These are phyloP conservation scores for Tricholoma saponaceum DNA, from an alignment of 768 basidiomycete species.

Conservation along the genomic window DNA sequence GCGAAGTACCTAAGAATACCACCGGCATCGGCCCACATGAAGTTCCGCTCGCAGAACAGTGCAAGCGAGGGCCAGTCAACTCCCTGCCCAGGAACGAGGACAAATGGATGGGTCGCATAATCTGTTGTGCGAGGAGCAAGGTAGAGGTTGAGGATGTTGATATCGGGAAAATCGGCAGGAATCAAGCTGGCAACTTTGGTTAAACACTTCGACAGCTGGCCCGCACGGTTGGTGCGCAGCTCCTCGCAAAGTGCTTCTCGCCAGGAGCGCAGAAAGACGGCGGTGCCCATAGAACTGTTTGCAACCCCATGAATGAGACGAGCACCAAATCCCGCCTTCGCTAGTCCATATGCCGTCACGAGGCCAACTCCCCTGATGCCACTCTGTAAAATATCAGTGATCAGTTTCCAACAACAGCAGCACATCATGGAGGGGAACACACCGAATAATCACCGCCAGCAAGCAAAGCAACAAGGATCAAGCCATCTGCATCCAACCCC, in stretches of 20 bases:
- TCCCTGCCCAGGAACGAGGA: neutral
- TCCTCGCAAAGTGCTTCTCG: neutral
- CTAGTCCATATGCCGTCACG: neutral
- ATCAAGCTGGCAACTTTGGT: neutral
- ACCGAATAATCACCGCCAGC: neutral
- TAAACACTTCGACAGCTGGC: neutral
- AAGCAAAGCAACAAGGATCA: neutral
- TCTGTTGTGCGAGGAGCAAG: neutral
- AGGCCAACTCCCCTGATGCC: neutral
- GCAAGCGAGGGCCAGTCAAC: neutral
- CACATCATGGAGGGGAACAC: neutral
- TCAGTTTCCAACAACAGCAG: neutral
- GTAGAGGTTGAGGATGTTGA: neutral
- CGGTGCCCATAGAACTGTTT: neutral
- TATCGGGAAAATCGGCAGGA: neutral
- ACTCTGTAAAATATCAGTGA: neutral
- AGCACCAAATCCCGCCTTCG: neutral
- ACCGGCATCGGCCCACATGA: neutral
- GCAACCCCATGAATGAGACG: neutral
- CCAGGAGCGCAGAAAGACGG: neutral
- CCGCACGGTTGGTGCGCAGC: neutral
- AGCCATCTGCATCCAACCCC: neutral
- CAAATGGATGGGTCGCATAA: neutral
- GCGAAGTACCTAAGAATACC: neutral
- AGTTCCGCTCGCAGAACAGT: neutral